Evolutionary conservation across 305 asterid species (phyloP).

Genomic region (Fraxinus sp.): DNA sequence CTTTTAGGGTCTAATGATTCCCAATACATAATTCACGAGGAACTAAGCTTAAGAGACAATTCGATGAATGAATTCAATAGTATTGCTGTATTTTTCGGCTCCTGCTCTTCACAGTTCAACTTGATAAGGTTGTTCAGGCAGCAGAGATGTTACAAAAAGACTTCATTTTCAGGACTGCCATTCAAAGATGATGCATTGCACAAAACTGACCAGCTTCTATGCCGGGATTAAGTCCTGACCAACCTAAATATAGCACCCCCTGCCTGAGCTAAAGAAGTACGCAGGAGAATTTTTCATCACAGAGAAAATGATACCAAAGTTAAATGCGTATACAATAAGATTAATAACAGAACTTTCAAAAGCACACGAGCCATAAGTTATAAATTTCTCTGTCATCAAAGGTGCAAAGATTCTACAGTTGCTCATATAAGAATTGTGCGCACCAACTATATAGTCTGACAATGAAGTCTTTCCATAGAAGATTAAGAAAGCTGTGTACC

Average conservation of each 20-base stretch:
- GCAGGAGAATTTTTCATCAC: not conserved
- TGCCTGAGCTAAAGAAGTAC: not conserved
- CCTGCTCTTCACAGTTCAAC: not conserved
- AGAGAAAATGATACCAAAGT: not conserved
- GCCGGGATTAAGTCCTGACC: not conserved
- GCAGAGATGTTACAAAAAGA: not conserved
- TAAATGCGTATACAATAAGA: not conserved
- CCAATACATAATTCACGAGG: conserved; percentile 2
- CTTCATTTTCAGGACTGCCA: not conserved
- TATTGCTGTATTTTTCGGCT: not conserved
- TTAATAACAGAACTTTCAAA: not conserved
- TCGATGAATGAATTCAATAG: not conserved
- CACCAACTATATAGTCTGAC: not conserved
- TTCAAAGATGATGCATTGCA: not conserved
- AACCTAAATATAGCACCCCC: not conserved
- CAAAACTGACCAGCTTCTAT: not conserved
- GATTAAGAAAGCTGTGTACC: not conserved
- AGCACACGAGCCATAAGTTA: conserved; percentile 6
- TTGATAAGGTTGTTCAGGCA: not conserved
- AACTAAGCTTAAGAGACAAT: not conserved
- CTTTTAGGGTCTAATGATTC: conserved; percentile 4
- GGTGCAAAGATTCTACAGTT: conserved; percentile 11
- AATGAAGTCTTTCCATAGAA: not conserved
- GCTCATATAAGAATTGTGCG: not conserved
- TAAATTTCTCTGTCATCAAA: not conserved